Evolutionary conservation across 192 early-diverging fungal genomes (phyloP), one percentile per base, ranked within the genome.

Genomic region (Umbelopsis vinacea): DNA sequence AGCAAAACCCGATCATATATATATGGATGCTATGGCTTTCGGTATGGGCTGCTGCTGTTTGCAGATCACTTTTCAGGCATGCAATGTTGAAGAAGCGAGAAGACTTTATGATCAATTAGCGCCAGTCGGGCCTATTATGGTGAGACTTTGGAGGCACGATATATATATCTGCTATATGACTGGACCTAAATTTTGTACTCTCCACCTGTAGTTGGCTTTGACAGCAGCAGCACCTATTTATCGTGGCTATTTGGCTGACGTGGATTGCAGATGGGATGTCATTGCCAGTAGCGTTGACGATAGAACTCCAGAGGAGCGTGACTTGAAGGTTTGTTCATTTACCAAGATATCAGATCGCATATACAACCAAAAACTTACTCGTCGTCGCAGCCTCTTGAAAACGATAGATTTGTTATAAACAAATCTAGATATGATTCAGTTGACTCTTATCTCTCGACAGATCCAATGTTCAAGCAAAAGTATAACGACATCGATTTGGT

Each of bases 21-120:
- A 98, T 82, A 94, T 99, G 93, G 97, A 98, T 72, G 89, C 92
- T 21, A 99, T 99, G 97, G 93, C 92, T 69, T 98, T 99, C 86
- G 96, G 97, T 33, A 98, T 98, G 96, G 96, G 97, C 54, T 97
- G 94, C 84, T 96, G 90, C 73, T 99, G 97, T 76, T 85, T 99
- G 26, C 97, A 99, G 79, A 94, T 98, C 77, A 99, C 97, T 35
- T 92, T 99, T 72, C 97, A 99, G 79, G 96, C 96, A 37, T 93
- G 92, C 74, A 92, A 92, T 69, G 89, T 99, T 6, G 90, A 95
- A 74, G 93, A 96, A 79, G 96, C 96, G 19, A 86, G 97, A 52
- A 75, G 89, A 71, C 84, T 99, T 66, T 99, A 98, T 79, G 97
- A 99, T 84, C 94, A 97, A 67, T 88, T 99, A 71, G 94, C 95